Conservation (phyloP, 2,329 filamentous ascomycete genomes). For the Fusarium liriodendri region DNA sequence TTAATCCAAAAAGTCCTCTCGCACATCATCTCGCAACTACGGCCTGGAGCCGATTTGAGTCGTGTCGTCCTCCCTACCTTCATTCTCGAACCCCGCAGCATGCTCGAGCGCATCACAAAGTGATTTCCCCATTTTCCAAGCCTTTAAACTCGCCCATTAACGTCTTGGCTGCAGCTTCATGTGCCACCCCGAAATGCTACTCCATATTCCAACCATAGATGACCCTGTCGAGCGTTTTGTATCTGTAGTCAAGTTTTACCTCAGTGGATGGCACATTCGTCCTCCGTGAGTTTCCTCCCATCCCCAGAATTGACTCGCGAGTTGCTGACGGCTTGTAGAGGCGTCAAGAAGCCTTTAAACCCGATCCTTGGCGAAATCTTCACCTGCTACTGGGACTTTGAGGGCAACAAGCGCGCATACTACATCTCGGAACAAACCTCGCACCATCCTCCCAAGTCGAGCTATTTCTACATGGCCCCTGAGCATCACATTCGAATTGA, state of each 20-base stretch:
- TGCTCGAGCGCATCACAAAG: slow-evolving; percentile 99
- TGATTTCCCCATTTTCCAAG: slow-evolving; percentile 52
- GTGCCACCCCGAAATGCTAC: slow-evolving; percentile 96
- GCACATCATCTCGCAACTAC: slow-evolving; percentile 96
- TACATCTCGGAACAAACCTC: slow-evolving; percentile 98
- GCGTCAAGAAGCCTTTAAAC: slow-evolving; percentile 98
- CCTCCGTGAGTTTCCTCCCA: slow-evolving; percentile 76
- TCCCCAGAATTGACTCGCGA: slow-evolving; percentile 3
- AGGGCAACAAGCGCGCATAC: slow-evolving; percentile 86
- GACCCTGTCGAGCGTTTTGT: slow-evolving; percentile 92
- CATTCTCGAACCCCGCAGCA: slow-evolving; percentile 96
- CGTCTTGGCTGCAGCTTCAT: slow-evolving; percentile 78
- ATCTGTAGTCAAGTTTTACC: slow-evolving; percentile 96
- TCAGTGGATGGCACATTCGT: slow-evolving; percentile 99
- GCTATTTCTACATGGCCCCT: slow-evolving; percentile 98
- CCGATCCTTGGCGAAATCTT: slow-evolving; percentile 96
- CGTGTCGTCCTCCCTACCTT: slow-evolving; percentile 96
- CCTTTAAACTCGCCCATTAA: slow-evolving; percentile 13
- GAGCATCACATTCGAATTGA: slow-evolving; percentile 95
- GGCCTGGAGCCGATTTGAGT: slow-evolving; percentile 94
- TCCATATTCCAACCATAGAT: slow-evolving; percentile 87
- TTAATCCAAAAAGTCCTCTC: slow-evolving; percentile 75
- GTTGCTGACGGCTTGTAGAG: slow-evolving; percentile 63
- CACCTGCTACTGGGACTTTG: slow-evolving; percentile 94
- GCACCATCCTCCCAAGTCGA: slow-evolving; percentile 97